Percentiles rank a stretch among this genome's conserved stretches.
Evolutionary conservation across 1,139 yeast genomes (phyloP).

Genomic region (Yamadazyma blattariae): DNA sequence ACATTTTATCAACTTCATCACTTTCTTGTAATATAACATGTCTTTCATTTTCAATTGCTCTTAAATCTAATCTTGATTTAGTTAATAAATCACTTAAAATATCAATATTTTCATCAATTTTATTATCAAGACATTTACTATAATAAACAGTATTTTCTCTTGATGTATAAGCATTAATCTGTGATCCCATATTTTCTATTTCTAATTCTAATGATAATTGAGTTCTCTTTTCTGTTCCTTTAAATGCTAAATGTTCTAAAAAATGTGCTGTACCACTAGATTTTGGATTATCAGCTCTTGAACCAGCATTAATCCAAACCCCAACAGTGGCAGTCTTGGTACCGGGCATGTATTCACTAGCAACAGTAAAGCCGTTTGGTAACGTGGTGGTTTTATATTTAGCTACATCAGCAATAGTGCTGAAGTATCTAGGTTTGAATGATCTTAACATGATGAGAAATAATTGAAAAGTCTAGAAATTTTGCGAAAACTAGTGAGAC

Average conservation of each 20-base stretch:
- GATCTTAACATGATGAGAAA: slow-evolving; percentile 4
- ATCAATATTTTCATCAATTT: slow-evolving; percentile 83
- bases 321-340: slow-evolving; percentile 96
- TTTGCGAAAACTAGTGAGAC: no score
- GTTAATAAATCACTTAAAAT: slow-evolving; percentile 88
- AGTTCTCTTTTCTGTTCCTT: slow-evolving; percentile 83
- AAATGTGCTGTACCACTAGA: slow-evolving; percentile 96
- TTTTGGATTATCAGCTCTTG: slow-evolving; percentile 86
- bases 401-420: slow-evolving; percentile 7
- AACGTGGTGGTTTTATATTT: slow-evolving; percentile 25
- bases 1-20: slow-evolving; percentile 97
- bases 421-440: neutral
- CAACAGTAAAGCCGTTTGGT: slow-evolving; percentile 86
- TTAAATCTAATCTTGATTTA: slow-evolving; percentile 72
- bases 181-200: slow-evolving; percentile 95
- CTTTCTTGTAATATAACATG: slow-evolving; percentile 94
- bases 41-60: slow-evolving; percentile 91
- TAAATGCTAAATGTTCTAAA: slow-evolving; percentile 92
- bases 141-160: slow-evolving; percentile 97
- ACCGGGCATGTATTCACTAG: slow-evolving; percentile 84
- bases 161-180: slow-evolving; percentile 94
- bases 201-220: slow-evolving; percentile 86
- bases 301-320: slow-evolving; percentile 96
- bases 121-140: slow-evolving; percentile 80
- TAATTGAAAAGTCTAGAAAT: no score